These are phyloP conservation scores for Penicillium odoratum DNA, from an alignment of 495 filamentous ascomycete genomes.

Conservation along the genomic window DNA sequence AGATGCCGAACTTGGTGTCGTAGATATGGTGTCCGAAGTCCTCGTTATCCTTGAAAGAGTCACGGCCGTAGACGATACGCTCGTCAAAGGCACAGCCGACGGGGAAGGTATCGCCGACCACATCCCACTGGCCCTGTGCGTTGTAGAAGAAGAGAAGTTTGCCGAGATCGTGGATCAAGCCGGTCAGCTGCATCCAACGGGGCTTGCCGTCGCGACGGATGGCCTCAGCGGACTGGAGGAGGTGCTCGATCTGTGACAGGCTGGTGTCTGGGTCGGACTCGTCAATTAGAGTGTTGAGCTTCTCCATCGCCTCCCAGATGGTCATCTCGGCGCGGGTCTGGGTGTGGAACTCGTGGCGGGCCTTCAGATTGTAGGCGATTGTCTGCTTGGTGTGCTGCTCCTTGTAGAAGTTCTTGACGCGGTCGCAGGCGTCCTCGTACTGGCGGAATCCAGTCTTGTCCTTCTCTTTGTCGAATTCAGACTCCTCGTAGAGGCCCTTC, in stretches of 20 bases:
- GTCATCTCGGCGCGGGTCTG: slow-evolving; percentile 72
- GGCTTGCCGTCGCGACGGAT: slow-evolving; percentile 87
- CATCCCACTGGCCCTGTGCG: slow-evolving; percentile 85
- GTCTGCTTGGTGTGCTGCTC: slow-evolving; percentile 86
- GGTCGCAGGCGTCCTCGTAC: slow-evolving; percentile 74
- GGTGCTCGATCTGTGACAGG: slow-evolving; percentile 83
- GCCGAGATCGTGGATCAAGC: slow-evolving; percentile 87
- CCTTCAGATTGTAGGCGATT: slow-evolving; percentile 77
- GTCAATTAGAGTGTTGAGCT: slow-evolving; percentile 84
- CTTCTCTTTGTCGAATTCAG: slow-evolving; percentile 71
- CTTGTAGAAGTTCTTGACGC: slow-evolving; percentile 79
- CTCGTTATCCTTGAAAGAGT: slow-evolving; percentile 71
- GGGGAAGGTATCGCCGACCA: slow-evolving; percentile 89
- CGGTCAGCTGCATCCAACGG: slow-evolving; percentile 87
- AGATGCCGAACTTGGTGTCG: slow-evolving; percentile 73
- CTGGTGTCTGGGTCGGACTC: slow-evolving; percentile 85
- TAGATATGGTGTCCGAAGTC: slow-evolving; percentile 67
- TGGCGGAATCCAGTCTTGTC: slow-evolving; percentile 81
- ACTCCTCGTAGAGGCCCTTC: slow-evolving; percentile 58
- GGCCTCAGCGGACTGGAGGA: slow-evolving; percentile 83
- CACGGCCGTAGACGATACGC: slow-evolving; percentile 70
- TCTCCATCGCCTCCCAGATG: slow-evolving; percentile 88
- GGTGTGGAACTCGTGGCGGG: slow-evolving; percentile 68
- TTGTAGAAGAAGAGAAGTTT: slow-evolving; percentile 86
- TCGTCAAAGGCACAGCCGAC: slow-evolving; percentile 82